Conservation (phyloP, 176 grass and related monocot species). For the Ananas comosus region DNA sequence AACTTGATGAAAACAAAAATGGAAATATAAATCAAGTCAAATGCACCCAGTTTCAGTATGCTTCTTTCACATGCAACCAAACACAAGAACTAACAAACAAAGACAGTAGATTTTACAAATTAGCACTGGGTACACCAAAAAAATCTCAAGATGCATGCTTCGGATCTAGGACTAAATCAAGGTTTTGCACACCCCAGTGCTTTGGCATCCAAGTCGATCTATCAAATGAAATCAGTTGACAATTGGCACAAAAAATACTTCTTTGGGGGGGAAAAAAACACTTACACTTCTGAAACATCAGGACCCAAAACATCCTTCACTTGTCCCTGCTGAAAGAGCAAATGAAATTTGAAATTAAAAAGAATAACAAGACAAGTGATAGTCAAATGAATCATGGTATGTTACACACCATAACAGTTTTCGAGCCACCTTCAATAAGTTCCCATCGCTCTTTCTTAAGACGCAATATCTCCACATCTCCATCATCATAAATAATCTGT, state of each 20-base stretch:
- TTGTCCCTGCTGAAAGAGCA: conserved; percentile 28
- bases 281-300: conserved; percentile 27
- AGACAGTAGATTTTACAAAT: too few species aligned
- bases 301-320: conserved; percentile 12
- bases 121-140: too few species aligned
- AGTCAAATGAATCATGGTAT: not conserved
- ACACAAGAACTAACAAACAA: too few species aligned
- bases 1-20: too few species aligned
- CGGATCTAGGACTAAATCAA: not conserved
- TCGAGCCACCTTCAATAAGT: conserved; percentile 15
- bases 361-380: not conserved
- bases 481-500: conserved; percentile 76
- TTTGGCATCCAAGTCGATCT: not conserved
- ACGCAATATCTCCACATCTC: conserved; percentile 47
- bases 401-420: conserved; percentile 18
- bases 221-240: not conserved
- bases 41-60: too few species aligned
- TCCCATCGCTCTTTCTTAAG: conserved; percentile 66
- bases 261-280: not conserved
- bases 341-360: conserved; percentile 4
- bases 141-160: not conserved
- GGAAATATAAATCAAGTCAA: too few species aligned
- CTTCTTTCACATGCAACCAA: too few species aligned
- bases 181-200: not conserved
- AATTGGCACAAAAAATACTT: not conserved